Conservation (phyloP, 2,329 filamentous ascomycete species). For the Aspergillus novoparasiticus region DNA sequence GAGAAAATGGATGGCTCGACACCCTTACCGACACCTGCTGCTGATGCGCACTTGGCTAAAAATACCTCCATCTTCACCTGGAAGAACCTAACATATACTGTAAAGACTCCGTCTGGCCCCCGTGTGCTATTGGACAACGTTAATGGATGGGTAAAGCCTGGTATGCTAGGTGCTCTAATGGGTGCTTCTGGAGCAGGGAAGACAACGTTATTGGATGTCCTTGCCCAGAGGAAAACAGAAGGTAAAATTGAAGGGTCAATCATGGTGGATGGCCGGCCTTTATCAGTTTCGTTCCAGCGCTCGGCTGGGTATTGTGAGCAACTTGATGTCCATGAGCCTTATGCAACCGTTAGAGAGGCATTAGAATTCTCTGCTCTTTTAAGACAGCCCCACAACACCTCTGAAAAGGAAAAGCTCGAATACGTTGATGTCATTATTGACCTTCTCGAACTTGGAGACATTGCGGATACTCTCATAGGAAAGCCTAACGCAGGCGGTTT, state of each 20-base stretch:
- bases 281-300: conserved; percentile 65
- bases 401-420: conserved; percentile 61
- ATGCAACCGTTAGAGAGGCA: conserved; percentile 66
- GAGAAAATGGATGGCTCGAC: not conserved
- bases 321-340: conserved; percentile 68
- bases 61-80: conserved; percentile 74
- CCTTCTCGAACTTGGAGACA: conserved; percentile 62
- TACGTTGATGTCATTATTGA: conserved; percentile 68
- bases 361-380: conserved; percentile 67
- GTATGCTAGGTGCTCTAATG: conserved; percentile 75
- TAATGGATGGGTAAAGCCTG: conserved; percentile 75
- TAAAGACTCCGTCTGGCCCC: conserved; percentile 59
- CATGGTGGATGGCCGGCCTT: conserved; percentile 64
- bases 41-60: conserved; percentile 50
- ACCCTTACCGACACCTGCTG: conserved; percentile 10
- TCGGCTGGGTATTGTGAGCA: conserved; percentile 71
- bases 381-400: conserved; percentile 57
- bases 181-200: conserved; percentile 80
- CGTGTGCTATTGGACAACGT: conserved; percentile 66
- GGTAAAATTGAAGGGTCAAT: conserved; percentile 66
- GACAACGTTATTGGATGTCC: conserved; percentile 71
- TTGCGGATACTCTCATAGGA: conserved; percentile 65
- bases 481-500: conserved; percentile 41
- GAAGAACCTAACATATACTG: conserved; percentile 71
- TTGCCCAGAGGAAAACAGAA: conserved; percentile 69